A percentile compares a stretch with the other conserved stretches of the same genome.
phyloP scores from a whole-genome alignment of 202 grass and related monocot species.

The Bolboschoenoplectus hybrid region DNA sequence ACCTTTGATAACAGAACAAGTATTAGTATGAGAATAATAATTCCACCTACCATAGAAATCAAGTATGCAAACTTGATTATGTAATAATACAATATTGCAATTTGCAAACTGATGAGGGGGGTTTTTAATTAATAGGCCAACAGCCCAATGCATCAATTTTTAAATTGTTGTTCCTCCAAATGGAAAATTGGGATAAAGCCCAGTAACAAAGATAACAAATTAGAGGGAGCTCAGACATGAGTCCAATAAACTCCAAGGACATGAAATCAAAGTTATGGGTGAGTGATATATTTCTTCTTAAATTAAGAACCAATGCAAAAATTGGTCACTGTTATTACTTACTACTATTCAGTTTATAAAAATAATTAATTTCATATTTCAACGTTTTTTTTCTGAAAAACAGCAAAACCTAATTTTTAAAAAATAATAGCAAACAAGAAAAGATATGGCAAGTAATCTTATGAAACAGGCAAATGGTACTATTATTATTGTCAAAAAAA shows the following conservation, averaged over 20 bases:
- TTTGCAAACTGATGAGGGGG: neutral
- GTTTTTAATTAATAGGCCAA: neutral
- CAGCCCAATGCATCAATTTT: neutral
- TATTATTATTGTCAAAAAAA: neutral
- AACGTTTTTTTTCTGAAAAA: neutral
- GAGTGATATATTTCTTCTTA: neutral
- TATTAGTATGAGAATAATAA: neutral
- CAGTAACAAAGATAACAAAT: neutral
- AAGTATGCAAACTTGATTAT: neutral
- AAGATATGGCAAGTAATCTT: neutral
- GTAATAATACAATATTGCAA: conserved; percentile 11
- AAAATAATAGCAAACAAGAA: neutral
- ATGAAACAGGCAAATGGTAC: neutral
- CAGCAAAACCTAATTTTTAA: neutral
- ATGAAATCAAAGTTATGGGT: neutral
- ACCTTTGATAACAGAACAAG: neutral
- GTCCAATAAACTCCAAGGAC: neutral
- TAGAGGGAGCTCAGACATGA: neutral
- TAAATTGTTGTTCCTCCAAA: neutral
- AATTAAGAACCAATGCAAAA: neutral
- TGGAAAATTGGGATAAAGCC: neutral
- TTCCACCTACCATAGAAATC: neutral
- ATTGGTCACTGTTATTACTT: neutral
- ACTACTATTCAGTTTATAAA: neutral
- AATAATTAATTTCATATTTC: neutral